Evolutionary conservation across 768 basidiomycete genomes (phyloP), one percentile per base, ranked within the genome.

Genomic region (Aureoboletus auriporus): DNA sequence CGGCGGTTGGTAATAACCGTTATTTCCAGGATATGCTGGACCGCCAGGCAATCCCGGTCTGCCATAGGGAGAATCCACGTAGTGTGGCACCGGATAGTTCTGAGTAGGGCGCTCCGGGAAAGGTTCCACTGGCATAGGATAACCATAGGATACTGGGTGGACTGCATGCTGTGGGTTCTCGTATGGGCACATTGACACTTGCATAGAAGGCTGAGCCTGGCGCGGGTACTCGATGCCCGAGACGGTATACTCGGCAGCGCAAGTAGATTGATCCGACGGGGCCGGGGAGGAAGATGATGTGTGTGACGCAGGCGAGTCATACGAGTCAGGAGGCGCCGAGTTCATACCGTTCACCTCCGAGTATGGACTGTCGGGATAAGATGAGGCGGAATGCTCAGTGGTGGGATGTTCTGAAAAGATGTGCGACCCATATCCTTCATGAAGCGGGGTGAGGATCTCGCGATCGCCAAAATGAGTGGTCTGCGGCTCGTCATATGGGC

Each of bases 261-360:
- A 42, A 27, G 57, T 49, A 3, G 64, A 54, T 23, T 62, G 64
- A 44, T 65, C 64, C 50, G 64, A 52, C 9, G 34, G 46, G 20
- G 40, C 52, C 11, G 63, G 54, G 14, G 59, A 64, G 28, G 63
- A 56, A 23, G 62, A 60, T 16, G 63, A 58, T 11, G 57, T 50
- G 31, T 47, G 28, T 8, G 57, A 56, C 37, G 30, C 44, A 3
- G 60, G 52, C 17, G 63, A 65, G 51, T 62, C 60, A 50, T 52
- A 37, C 23, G 47, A 27, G 3, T 64, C 63, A 8, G 26, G 26
- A 31, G 49, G 39, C 14, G 27, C 47, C n/a, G 60, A 44, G 29
- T 23, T 27, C 45, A 45, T 44, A 29, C 58, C 54, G 30, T 41
- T 48, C 43, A 38, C 37, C 26, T 62, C 60, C 34, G 51, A 39